Conservation (phyloP, 176 grass and related monocot species). For the Rhynchospora pubera region DNA sequence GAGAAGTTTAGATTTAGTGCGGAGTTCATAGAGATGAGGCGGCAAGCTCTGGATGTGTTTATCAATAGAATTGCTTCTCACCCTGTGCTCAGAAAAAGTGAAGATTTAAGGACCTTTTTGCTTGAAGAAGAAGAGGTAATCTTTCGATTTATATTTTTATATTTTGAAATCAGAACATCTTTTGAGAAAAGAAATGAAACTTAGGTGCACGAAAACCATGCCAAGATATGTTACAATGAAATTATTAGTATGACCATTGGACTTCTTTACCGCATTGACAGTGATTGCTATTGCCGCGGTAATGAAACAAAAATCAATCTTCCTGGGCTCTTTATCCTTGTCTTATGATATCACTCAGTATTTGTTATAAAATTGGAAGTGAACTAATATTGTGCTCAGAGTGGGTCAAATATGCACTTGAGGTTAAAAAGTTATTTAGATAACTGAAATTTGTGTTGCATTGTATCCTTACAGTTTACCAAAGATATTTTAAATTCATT, state of each 20-base stretch:
- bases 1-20: slow-evolving; percentile 96
- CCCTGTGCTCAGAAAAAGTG: slow-evolving; percentile 81
- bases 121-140: slow-evolving; percentile 98
- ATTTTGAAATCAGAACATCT: not conserved
- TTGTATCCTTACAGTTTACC: not conserved
- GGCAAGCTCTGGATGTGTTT: slow-evolving; percentile 86
- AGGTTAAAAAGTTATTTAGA: not conserved
- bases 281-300: not conserved
- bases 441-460: not conserved
- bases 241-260: not conserved
- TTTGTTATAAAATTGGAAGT: not conserved
- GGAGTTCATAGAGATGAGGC: slow-evolving; percentile 94
- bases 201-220: not conserved
- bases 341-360: not conserved
- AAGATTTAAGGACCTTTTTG: slow-evolving; percentile 81
- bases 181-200: not conserved
- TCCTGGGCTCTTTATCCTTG: not conserved
- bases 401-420: not conserved
- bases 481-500: not conserved
- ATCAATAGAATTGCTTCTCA: slow-evolving; percentile 91
- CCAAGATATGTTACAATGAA: not conserved
- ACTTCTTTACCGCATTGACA: not conserved
- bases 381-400: not conserved
- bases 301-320: not conserved
- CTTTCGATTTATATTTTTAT: slow-evolving; percentile 3